Evolutionary conservation across 768 basidiomycete genomes (phyloP).

Genomic region (Tylopilus felleus): DNA sequence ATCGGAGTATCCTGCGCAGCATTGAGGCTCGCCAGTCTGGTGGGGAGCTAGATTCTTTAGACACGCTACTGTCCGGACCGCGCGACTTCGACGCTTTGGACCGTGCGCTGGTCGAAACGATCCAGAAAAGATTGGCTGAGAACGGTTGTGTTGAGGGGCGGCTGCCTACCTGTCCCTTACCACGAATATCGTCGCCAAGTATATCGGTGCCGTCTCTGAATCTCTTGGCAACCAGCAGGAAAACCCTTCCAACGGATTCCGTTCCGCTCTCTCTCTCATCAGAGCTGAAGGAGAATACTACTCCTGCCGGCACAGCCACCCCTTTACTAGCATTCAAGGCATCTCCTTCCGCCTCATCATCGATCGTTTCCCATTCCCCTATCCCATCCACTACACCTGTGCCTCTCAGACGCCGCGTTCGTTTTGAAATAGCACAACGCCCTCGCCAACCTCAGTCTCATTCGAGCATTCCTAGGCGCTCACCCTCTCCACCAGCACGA

Average conservation of each 20-base stretch:
- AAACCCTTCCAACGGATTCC: background rate
- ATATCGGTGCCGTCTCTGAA: slow-evolving; percentile 23
- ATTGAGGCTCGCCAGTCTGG: slow-evolving; percentile 17
- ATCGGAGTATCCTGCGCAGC: slow-evolving; percentile 32
- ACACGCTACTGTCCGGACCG: background rate
- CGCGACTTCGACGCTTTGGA: slow-evolving; percentile 31
- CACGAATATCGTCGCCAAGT: slow-evolving; percentile 22
- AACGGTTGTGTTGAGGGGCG: slow-evolving; percentile 31
- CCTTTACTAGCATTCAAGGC: background rate
- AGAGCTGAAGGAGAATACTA: background rate
- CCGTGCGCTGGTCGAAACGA: slow-evolving; percentile 29
- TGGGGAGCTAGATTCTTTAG: slow-evolving; percentile 1
- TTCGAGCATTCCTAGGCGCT: slow-evolving; percentile 19
- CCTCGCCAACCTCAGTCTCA: slow-evolving; percentile 2
- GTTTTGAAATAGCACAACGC: slow-evolving; percentile 15
- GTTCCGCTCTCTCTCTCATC: background rate
- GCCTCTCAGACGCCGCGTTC: slow-evolving; percentile 23
- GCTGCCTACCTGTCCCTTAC: slow-evolving; percentile 15
- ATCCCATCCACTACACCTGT: background rate
- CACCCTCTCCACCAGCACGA: slow-evolving; percentile 22
- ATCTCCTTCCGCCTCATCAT: background rate
- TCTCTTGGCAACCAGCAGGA: slow-evolving; percentile 13
- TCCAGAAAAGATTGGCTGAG: slow-evolving; percentile 31
- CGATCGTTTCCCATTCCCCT: slow-evolving; percentile 3
- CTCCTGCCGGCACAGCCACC: background rate